These are phyloP conservation scores for Saccharomycopsis javanensis DNA, from an alignment of 805 yeast species.

Conservation along the genomic window DNA sequence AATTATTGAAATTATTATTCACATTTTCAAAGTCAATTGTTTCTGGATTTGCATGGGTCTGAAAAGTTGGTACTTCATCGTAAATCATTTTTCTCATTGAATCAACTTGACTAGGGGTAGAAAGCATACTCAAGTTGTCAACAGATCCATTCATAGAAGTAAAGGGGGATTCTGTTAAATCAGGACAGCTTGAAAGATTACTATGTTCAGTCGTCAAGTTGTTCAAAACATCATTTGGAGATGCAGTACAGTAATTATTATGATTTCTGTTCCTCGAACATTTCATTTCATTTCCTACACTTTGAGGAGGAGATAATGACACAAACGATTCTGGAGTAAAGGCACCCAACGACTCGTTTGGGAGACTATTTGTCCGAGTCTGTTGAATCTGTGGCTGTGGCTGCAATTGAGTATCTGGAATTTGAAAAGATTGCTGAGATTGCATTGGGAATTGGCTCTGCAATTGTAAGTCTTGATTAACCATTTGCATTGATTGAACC, in stretches of 20 bases:
- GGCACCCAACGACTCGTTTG: background rate
- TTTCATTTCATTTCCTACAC: background rate
- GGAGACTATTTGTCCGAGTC: background rate
- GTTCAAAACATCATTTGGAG: background rate
- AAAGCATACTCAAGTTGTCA: background rate
- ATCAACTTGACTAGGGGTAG: background rate
- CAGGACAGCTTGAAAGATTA: background rate
- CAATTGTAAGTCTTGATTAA: background rate
- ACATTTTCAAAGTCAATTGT: background rate
- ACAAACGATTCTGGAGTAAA: slow-evolving; percentile 14
- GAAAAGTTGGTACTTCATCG: background rate
- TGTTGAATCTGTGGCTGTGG: background rate
- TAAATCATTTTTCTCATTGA: background rate
- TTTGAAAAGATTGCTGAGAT: background rate
- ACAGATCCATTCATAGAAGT: background rate
- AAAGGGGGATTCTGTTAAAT: background rate
- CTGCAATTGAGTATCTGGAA: background rate
- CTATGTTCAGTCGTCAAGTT: background rate
- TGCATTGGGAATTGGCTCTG: background rate
- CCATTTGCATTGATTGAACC: background rate
- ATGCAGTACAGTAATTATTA: background rate
- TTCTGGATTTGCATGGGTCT: background rate
- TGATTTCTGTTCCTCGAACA: background rate
- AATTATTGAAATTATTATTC: background rate
- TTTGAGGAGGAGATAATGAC: slow-evolving; percentile 12